A percentile compares a stretch with the other conserved stretches of the same genome.
Evolutionary conservation across 2,329 filamentous ascomycete species (phyloP).

Genomic region (Exophiala sp.): DNA sequence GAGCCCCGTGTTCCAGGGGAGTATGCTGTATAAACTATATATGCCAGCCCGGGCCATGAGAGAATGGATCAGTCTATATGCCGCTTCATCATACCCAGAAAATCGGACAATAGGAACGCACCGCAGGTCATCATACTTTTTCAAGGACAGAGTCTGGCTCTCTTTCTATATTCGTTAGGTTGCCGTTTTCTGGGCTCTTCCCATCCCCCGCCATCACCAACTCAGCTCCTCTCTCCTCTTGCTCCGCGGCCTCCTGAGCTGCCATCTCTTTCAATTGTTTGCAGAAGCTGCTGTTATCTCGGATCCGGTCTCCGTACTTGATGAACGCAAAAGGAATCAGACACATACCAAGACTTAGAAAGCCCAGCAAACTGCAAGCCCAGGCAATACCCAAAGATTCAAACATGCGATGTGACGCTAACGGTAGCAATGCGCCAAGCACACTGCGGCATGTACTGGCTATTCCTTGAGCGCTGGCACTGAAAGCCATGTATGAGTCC

Average conservation of each 20-base stretch:
- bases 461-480: slow-evolving; percentile 52
- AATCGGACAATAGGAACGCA: too few relatives aligned
- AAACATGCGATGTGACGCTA: slow-evolving; percentile 42
- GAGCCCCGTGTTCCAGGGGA: too few relatives aligned
- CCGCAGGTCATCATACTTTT: too few relatives aligned
- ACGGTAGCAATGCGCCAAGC: slow-evolving; percentile 52
- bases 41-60: too few relatives aligned
- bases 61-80: too few relatives aligned
- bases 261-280: slow-evolving; percentile 37
- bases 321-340: slow-evolving; percentile 42
- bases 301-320: slow-evolving; percentile 36
- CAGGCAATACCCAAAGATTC: slow-evolving; percentile 36
- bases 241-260: slow-evolving; percentile 31
- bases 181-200: neutral
- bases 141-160: too few relatives aligned
- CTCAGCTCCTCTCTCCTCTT: slow-evolving; percentile 11
- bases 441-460: slow-evolving; percentile 47
- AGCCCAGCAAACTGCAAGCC: slow-evolving; percentile 40
- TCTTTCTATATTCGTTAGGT: too few relatives aligned
- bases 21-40: too few relatives aligned
- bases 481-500: slow-evolving; percentile 62
- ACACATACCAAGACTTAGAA: slow-evolving; percentile 36
- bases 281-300: slow-evolving; percentile 40
- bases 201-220: neutral
- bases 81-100: too few relatives aligned